A percentile compares a stretch with the other conserved stretches of the same genome.
phyloP scores from a whole-genome alignment of 139 green algal genomes.

The Tetratostichococcus sp. region DNA sequence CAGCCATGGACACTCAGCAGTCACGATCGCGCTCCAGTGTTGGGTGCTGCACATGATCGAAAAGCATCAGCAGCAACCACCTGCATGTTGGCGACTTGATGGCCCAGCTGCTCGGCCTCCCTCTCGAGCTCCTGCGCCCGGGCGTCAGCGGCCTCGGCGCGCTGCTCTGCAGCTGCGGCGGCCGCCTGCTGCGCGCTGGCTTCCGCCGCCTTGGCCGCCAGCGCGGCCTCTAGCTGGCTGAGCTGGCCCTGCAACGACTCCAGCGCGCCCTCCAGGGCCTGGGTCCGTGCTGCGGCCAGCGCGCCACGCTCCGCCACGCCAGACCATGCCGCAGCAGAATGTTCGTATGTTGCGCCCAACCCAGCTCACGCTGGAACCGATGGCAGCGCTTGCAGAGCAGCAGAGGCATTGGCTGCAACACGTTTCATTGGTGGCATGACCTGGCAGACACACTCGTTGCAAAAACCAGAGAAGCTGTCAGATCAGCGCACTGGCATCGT shows the following conservation, averaged over 20 bases:
- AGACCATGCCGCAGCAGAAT: background rate
- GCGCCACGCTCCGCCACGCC: background rate
- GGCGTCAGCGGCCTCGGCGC: conserved; percentile 18
- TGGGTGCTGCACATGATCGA: too few species aligned
- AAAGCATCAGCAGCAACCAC: too few species aligned
- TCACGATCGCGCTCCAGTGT: too few species aligned
- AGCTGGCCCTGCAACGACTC: conserved; percentile 13
- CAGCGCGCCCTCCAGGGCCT: conserved; percentile 31
- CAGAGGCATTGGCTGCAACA: too few species aligned
- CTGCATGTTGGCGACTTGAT: conserved; percentile 34
- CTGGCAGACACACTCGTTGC: too few species aligned
- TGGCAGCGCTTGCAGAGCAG: too few species aligned
- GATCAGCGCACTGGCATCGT: conserved; percentile 10
- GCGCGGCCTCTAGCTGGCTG: background rate
- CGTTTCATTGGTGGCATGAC: too few species aligned
- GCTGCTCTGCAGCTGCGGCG: background rate
- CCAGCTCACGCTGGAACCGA: too few species aligned
- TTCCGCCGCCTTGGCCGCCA: background rate
- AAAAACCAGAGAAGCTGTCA: too few species aligned
- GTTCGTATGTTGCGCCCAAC: too few species aligned
- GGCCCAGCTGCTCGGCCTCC: conserved; percentile 21
- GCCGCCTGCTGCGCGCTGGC: background rate
- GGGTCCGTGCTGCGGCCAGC: conserved; percentile 4
- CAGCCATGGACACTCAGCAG: too few species aligned
- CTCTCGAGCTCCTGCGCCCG: conserved; percentile 9